Percentiles rank a stretch among this genome's conserved stretches.
phyloP scores from a whole-genome alignment of 805 yeast species.

The Yamadazyma phyllophila region DNA sequence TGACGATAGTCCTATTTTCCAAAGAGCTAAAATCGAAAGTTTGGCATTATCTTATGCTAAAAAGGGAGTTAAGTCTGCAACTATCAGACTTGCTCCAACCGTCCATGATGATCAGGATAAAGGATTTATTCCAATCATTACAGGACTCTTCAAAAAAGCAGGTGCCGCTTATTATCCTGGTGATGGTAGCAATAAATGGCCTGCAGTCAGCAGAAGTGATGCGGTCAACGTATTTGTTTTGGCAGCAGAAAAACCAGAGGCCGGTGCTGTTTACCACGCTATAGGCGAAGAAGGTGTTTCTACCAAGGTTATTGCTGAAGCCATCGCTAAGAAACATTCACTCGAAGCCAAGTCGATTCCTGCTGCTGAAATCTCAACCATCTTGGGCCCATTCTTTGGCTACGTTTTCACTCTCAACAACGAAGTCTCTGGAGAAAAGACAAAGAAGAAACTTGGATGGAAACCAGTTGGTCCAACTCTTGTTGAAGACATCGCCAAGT shows the following conservation, averaged over 20 bases:
- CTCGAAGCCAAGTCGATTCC: neutral
- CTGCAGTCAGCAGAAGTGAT: constrained; percentile 29
- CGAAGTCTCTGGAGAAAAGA: constrained; percentile 3
- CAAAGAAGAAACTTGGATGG: constrained; percentile 4
- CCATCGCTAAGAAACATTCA: neutral
- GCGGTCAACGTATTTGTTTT: constrained; percentile 25
- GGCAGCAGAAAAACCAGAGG: constrained; percentile 1
- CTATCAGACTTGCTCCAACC: constrained; percentile 29
- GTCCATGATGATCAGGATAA: constrained; percentile 32
- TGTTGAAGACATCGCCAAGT: constrained; percentile 6
- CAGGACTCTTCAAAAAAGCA: constrained; percentile 26
- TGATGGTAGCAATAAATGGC: constrained; percentile 25
- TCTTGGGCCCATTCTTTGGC: constrained; percentile 1
- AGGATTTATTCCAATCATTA: constrained; percentile 21
- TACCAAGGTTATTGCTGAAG: constrained; percentile 2
- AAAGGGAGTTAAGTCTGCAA: constrained; percentile 19
- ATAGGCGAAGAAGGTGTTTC: constrained; percentile 1
- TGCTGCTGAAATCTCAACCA: neutral
- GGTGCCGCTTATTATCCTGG: constrained; percentile 35
- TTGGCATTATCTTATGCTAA: constrained; percentile 12
- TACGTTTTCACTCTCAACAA: neutral
- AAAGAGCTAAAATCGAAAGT: constrained; percentile 1
- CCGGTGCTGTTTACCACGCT: constrained; percentile 4
- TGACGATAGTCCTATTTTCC: neutral
- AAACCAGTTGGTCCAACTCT: neutral